These are phyloP conservation scores for Ramaria sp. DNA, from an alignment of 768 basidiomycete species.

Conservation along the genomic window DNA sequence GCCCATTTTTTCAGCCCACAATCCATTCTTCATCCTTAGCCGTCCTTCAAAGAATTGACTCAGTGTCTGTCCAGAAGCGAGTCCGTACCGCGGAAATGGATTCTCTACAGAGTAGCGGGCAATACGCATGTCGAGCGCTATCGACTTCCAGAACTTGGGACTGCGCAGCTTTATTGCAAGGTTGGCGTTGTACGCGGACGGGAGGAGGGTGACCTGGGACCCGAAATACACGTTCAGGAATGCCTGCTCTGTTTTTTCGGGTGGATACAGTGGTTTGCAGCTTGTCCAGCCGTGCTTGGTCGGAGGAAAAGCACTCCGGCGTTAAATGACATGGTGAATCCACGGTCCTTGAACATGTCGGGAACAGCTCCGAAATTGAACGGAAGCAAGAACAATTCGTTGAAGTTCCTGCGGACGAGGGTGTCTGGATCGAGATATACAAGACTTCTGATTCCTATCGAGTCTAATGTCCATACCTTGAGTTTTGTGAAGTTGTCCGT, in stretches of 20 bases:
- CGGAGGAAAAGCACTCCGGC: too few relatives aligned
- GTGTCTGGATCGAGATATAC: too few relatives aligned
- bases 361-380: conserved; percentile 31
- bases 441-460: too few relatives aligned
- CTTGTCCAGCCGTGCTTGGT: conserved; percentile 25
- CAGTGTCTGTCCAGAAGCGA: too few relatives aligned
- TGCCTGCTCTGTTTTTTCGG: conserved; percentile 27
- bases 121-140: conserved; percentile 22
- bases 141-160: conserved; percentile 23
- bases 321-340: conserved; percentile 19
- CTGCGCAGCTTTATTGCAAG: conserved; percentile 26
- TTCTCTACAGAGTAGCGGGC: too few relatives aligned
- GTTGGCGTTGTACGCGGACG: conserved; percentile 32
- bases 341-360: conserved; percentile 20
- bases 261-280: conserved; percentile 21
- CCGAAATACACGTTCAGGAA: conserved; percentile 31
- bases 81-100: too few relatives aligned
- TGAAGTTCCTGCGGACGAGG: too few relatives aligned
- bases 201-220: conserved; percentile 23
- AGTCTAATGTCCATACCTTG: too few relatives aligned
- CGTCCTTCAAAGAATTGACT: too few relatives aligned
- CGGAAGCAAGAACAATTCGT: conserved; percentile 31
- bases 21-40: too few relatives aligned
- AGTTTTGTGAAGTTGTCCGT: too few relatives aligned
- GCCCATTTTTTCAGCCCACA: too few relatives aligned